Conservation (phyloP, 2,329 filamentous ascomycete species). For the Colletotrichum camelliae region DNA sequence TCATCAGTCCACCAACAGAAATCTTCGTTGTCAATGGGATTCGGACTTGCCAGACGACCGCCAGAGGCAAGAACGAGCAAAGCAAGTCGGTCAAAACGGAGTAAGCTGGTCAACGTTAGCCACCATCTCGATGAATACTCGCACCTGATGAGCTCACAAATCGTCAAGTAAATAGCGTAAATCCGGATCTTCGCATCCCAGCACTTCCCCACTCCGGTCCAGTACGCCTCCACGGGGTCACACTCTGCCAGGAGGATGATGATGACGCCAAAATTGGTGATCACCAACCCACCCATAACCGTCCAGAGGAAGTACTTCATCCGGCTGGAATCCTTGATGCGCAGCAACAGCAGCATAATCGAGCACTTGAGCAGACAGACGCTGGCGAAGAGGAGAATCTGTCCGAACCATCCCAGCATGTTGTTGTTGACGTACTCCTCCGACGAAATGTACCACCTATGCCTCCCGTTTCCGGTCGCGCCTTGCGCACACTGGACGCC, state of each 20-base stretch:
- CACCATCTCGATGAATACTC: neutral
- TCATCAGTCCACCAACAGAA: conserved; percentile 36
- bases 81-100: conserved; percentile 30
- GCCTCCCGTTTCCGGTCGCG: conserved; percentile 41
- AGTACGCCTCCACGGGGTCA: conserved; percentile 33
- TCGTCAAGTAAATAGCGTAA: conserved; percentile 37
- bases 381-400: conserved; percentile 44
- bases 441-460: conserved; percentile 36
- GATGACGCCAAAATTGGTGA: conserved; percentile 35
- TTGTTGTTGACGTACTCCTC: conserved; percentile 39
- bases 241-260: conserved; percentile 38
- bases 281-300: conserved; percentile 34
- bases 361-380: conserved; percentile 46
- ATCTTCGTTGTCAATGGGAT: conserved; percentile 35
- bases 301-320: conserved; percentile 35
- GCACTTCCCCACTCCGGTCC: conserved; percentile 32
- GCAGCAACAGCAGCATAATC: conserved; percentile 44
- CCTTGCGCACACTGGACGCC: conserved; percentile 37
- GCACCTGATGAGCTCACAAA: conserved; percentile 19
- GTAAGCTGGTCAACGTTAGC: conserved; percentile 22
- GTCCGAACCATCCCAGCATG: conserved; percentile 43
- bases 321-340: conserved; percentile 41
- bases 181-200: conserved; percentile 37
- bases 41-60: conserved; percentile 37
- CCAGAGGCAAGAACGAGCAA: conserved; percentile 32